Evolutionary conservation across 805 yeast genomes (phyloP), one percentile per base, ranked within the genome.

Genomic region (Lipomyces anomalus): DNA sequence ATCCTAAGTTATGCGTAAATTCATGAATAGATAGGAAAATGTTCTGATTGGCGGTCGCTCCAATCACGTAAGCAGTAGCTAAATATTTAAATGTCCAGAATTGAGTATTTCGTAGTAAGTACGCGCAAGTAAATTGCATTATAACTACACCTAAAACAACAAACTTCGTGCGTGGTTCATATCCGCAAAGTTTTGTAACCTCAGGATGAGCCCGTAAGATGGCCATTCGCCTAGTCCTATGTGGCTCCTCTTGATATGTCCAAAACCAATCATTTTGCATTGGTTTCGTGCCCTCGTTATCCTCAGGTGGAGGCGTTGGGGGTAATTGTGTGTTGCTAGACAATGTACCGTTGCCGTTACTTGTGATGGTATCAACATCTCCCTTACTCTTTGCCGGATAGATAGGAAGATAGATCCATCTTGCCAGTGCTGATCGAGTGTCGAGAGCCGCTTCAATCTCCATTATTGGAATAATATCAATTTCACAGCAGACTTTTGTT

Each of bases 21-120:
- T 88, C 97, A 65, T 88, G 97, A 56, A 88, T 86, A 22, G 94
- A 90, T 52, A 88, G 69, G 61, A 87, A 88, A 34, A 84, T 66
- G 58, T 89, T 88, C 61, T 89, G 95, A 61, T 79, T 82, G 44
- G 84, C 75, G 6, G 95, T 84, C 13, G 92, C 96, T 2, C 96
- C 97, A 42, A 88, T 70, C 18, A 82, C 65, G 58, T 88, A 88
- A 4, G 94, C 90, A 9, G 77, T 60, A 1, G 72, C 54, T 58
- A 84, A 63, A 59, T 82, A 84, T 54, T 71, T 69, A 68, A 71
- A 71, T 22, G 73, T 62, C 35, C 75, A 65, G 22, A 82, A 72
- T 22, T 73, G 61, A 1, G 80, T 72, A 57, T 82, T 62, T 46
- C 83, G 69, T 42, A 88, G 66, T 45, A 71, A 62, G 58, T 74